Percentiles rank a stretch among this genome's conserved stretches.
These are phyloP conservation scores for Phytophthora constricta DNA, from an alignment of 352 stramenopile genomes.

Conservation along the genomic window DNA sequence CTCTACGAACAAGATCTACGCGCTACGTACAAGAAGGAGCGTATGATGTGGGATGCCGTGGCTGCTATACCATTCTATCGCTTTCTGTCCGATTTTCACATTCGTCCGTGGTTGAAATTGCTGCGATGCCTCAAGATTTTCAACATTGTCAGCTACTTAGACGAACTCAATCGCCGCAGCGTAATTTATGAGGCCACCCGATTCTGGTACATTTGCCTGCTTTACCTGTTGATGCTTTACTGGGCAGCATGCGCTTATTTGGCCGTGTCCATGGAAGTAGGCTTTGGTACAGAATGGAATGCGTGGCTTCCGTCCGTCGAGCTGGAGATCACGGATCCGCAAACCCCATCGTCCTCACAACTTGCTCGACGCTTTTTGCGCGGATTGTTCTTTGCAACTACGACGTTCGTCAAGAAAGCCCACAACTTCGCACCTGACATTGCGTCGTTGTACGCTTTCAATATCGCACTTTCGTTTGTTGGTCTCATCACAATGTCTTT, in stretches of 20 bases:
- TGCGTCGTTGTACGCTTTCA: constrained; percentile 46
- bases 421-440: constrained; percentile 41
- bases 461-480: constrained; percentile 50
- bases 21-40: constrained; percentile 48
- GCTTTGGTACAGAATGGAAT: constrained; percentile 60
- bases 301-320: constrained; percentile 51
- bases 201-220: constrained; percentile 56
- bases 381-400: constrained; percentile 56
- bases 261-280: constrained; percentile 40
- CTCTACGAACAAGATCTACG: constrained; percentile 57
- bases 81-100: constrained; percentile 42
- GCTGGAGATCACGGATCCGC: constrained; percentile 39
- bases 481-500: constrained; percentile 63
- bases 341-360: constrained; percentile 35
- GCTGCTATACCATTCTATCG: constrained; percentile 51
- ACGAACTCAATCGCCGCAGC: constrained; percentile 64
- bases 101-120: constrained; percentile 39
- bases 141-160: constrained; percentile 61
- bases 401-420: constrained; percentile 57
- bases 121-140: constrained; percentile 56
- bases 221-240: constrained; percentile 70
- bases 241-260: constrained; percentile 66
- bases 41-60: constrained; percentile 49
- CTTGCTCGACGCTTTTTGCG: constrained; percentile 48
- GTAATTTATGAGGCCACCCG: constrained; percentile 60